Base-by-base conservation (phyloP, 2,329 filamentous ascomycete species). In the Pestalotiopsis sp. region DNA sequence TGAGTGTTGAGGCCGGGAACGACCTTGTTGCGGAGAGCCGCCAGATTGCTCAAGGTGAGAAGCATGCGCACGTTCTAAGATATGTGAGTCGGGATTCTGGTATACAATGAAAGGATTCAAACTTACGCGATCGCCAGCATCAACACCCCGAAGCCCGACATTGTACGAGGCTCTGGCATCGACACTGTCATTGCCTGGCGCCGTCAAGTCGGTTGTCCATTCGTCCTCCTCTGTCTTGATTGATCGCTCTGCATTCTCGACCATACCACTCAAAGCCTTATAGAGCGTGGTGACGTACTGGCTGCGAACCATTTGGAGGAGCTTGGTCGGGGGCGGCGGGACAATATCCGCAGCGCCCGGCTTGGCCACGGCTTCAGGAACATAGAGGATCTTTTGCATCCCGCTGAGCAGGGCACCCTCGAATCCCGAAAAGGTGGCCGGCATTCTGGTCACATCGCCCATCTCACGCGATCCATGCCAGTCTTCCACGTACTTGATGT, bases 221-320 rank as follows among this genome's bases (percentile, higher is more conserved):
- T 89, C 87, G 69, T 90, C 87, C 60, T 91, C 90, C 0, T 88
- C 83, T 73, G 89, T 90, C 73, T 90, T 89, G 14, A 90, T 80
- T 3, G 91, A 87, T 68, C 90, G 90, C 81, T 98, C 94, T 3
- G 96, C 95, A 79, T 97, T 98, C 81, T 98, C 96, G 1, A 99
- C 94, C 90, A 99, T 95, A 25, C 95, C 96, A 75, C 93, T 97
- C 49, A 99, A 83, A 6, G 94, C 94, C 79, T 97, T 97, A 81
- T 98, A 98, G 58, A 99, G 83, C 68, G 95, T 97, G 6, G 92
- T 94, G 17, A 97, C 94, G 76, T 99, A 99, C 77, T 97, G 94
- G 72, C 91, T 92, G 72, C 95, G 89, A 17, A 98, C 94, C 89
- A 95, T 94, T 78, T 97, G 93, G 58, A 98, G 84, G 58, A 98